Evolutionary conservation across 768 basidiomycete genomes (phyloP).

Genomic region (Pleurotus sapidus): DNA sequence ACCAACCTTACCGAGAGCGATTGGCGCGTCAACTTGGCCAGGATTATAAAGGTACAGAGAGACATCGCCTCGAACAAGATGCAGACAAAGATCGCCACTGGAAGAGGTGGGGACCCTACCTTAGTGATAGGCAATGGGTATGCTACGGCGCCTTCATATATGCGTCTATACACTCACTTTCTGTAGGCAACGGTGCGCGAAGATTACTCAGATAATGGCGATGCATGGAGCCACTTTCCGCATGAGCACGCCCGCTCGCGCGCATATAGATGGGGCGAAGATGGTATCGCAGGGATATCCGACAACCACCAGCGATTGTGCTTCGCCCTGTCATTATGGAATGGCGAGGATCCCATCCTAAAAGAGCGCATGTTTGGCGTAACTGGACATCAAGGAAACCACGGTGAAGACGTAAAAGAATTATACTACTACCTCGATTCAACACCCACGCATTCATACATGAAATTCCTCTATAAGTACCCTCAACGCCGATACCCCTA

Average conservation of each 20-base stretch:
- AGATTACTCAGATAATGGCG: constrained; percentile 95
- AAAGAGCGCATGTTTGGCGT: constrained; percentile 97
- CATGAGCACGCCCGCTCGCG: constrained; percentile 92
- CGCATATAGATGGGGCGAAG: constrained; percentile 98
- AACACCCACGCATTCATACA: constrained; percentile 98
- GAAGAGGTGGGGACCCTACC: constrained; percentile 99
- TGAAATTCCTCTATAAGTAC: constrained; percentile 99
- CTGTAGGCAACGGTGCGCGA: constrained; percentile 93
- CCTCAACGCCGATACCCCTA: constrained; percentile 92
- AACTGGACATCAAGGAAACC: constrained; percentile 96
- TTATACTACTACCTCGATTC: constrained; percentile 98
- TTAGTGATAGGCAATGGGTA: constrained; percentile 98
- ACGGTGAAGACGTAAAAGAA: constrained; percentile 99
- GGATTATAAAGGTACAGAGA: constrained; percentile 80
- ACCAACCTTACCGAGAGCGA: constrained; percentile 55
- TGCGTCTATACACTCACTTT: constrained; percentile 9
- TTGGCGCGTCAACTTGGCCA: constrained; percentile 61
- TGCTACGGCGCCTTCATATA: constrained; percentile 10
- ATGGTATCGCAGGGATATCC: constrained; percentile 95
- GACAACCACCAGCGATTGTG: constrained; percentile 97
- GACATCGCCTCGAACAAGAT: constrained; percentile 82
- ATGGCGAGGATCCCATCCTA: constrained; percentile 88
- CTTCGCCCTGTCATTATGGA: constrained; percentile 91
- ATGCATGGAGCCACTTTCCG: constrained; percentile 95
- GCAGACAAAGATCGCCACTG: constrained; percentile 81